Base-by-base conservation (phyloP, 2,329 filamentous ascomycete genomes). In the Ilyonectria mors-panacis region DNA sequence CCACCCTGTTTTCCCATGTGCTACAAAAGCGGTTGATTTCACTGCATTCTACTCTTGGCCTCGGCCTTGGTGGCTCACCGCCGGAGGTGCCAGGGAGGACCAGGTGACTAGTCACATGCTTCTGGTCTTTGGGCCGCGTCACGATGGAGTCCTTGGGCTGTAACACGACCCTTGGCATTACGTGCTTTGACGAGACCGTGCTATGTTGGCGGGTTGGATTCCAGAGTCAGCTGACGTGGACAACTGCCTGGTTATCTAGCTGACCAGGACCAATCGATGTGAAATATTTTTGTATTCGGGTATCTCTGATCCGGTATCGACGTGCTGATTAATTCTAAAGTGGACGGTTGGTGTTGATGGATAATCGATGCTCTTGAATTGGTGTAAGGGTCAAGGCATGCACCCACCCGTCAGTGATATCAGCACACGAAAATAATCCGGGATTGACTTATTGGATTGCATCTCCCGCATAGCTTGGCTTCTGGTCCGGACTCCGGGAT, bases 1-100 rank as follows among this genome's bases (percentile, higher is more conserved):
- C 35, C 56, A 51, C 35, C 26, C 57, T 57, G 35, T 45, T 61
- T 61, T 51, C 55, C 50, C 44, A 19, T 45, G 57, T 65, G 57
- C 23, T 33, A 57, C 51, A 37, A 30, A 44, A 28, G 44, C 23
- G 30, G 33, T 42, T 51, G 21, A 50, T 45, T 57, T 55, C 42
- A 30, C 45, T 45, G 37, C 54, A 35, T 65, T 37, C 37, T 59
- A 47, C 47, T 64, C 58, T 55, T 13, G 37, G 30, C 47, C 8
- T 37, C 9, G 39, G 19, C 26, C 19, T 47, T 39, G 30, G n/a
- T 4, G 17, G 13, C 45, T 65, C 63, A 65, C 50, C 57, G 50
- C 63, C n/a, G 55, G 6, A 21, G 19, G 50, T 30, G 56, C 33
- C 21, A 17, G 47, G 42, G 44, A 42, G 7, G 39, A 35, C 28